These are phyloP conservation scores for Fusarium fracticaudum DNA, from an alignment of 2,329 filamentous ascomycete species.

Conservation along the genomic window DNA sequence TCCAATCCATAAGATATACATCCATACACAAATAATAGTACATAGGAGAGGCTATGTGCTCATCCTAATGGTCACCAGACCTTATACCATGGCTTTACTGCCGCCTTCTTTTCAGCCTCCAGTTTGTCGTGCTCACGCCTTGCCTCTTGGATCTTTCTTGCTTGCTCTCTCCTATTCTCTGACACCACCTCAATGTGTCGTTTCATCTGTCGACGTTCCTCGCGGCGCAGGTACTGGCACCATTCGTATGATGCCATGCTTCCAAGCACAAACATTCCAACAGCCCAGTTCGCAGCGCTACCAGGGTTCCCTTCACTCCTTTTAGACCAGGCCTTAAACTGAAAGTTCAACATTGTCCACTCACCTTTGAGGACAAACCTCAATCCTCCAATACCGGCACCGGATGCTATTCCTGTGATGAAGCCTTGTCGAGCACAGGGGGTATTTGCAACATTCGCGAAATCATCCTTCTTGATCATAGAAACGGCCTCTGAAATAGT, in stretches of 20 bases:
- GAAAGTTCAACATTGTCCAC: conserved; percentile 34
- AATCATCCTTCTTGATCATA: conserved; percentile 74
- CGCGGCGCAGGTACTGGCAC: conserved; percentile 77
- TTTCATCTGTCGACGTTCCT: conserved; percentile 86
- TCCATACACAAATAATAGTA: conserved; percentile 36
- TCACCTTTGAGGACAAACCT: conserved; percentile 80
- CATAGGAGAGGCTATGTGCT: conserved; percentile 11
- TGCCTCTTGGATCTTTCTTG: conserved; percentile 57
- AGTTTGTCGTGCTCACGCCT: conserved; percentile 46
- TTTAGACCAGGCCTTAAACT: conserved; percentile 16
- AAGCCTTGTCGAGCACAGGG: conserved; percentile 88
- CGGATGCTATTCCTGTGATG: conserved; percentile 82
- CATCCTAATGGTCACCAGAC: conserved; percentile 57
- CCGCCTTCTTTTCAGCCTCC: conserved; percentile 48
- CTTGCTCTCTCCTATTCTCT: conserved; percentile 62
- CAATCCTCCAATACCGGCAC: conserved; percentile 78
- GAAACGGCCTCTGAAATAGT: conserved; percentile 69
- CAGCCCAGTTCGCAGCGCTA: conserved; percentile 83
- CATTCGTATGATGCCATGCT: conserved; percentile 83
- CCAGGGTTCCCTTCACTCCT: conserved; percentile 44
- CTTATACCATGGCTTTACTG: conserved; percentile 62
- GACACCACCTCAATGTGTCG: conserved; percentile 75
- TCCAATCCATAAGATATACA: conserved; percentile 32
- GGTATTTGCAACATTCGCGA: conserved; percentile 76
- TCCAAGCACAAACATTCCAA: conserved; percentile 76